These are phyloP conservation scores for Davidsoniella eucalypti DNA, from an alignment of 2,329 filamentous ascomycete genomes.

Conservation along the genomic window DNA sequence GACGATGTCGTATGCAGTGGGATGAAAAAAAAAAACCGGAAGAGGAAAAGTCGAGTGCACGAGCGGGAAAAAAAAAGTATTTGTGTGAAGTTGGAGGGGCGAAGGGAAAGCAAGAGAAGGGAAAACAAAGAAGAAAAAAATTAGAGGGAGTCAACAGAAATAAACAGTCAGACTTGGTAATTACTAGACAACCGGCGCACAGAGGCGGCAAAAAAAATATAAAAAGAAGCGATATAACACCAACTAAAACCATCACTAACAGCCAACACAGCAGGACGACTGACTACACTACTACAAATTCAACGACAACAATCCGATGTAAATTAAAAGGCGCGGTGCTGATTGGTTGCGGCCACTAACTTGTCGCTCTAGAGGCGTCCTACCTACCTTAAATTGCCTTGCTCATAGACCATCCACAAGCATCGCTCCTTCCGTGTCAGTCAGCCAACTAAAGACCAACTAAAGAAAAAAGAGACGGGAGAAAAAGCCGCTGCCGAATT, in stretches of 20 bases:
- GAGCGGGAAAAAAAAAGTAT: not conserved
- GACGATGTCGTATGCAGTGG: constrained; percentile 1
- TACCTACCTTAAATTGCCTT: not conserved
- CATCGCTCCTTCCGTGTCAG: not conserved
- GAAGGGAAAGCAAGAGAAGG: constrained; percentile 8
- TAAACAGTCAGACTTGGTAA: not conserved
- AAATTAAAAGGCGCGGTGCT: not conserved
- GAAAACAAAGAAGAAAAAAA: constrained; percentile 6
- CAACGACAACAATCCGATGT: too few relatives aligned
- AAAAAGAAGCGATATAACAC: not conserved
- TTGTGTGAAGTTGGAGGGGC: constrained; percentile 5
- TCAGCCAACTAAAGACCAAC: too few relatives aligned
- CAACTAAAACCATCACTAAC: not conserved
- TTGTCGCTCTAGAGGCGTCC: not conserved
- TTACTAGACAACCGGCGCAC: not conserved
- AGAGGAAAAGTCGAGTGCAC: constrained; percentile 6
- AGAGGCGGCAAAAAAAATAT: not conserved
- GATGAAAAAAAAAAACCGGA: constrained; percentile 3
- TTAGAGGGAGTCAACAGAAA: not conserved
- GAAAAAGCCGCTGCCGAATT: too few relatives aligned
- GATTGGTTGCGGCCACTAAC: not conserved
- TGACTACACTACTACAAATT: too few relatives aligned
- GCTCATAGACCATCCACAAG: not conserved
- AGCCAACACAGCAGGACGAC: too few relatives aligned
- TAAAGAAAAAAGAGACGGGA: too few relatives aligned